Percentiles rank a stretch among this genome's conserved stretches.
Evolutionary conservation across 1,139 yeast species (phyloP).

Genomic region (Zygotorulaspora mrakii): DNA sequence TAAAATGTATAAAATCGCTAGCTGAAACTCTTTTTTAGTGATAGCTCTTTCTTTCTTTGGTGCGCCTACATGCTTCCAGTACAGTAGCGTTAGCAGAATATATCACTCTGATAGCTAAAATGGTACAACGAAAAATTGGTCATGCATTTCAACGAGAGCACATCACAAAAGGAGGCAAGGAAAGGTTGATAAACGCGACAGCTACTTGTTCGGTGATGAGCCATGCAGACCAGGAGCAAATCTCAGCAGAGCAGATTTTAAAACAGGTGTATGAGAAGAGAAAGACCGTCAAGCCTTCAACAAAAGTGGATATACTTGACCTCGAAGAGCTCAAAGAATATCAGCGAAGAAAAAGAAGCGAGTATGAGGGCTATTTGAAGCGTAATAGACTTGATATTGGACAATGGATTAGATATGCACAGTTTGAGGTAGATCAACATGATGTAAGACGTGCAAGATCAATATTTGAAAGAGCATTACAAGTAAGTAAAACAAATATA

Average conservation of each 20-base stretch:
- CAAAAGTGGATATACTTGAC: conserved; percentile 62
- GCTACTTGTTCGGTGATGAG: too few relatives aligned
- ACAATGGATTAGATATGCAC: conserved; percentile 92
- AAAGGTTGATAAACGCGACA: neutral
- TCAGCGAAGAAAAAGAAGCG: conserved; percentile 73
- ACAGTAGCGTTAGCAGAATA: too few relatives aligned
- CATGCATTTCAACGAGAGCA: too few relatives aligned
- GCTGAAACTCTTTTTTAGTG: too few relatives aligned
- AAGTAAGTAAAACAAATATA: conserved; percentile 67
- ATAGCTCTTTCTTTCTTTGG: too few relatives aligned
- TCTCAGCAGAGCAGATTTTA: conserved; percentile 54
- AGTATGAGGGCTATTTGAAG: conserved; percentile 80
- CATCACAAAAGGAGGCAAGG: neutral
- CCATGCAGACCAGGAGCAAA: conserved; percentile 37
- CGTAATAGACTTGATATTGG: conserved; percentile 76
- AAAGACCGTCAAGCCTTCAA: conserved; percentile 42
- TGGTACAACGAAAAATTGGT: too few relatives aligned
- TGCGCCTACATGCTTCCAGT: too few relatives aligned
- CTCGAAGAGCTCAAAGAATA: conserved; percentile 72
- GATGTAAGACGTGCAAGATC: conserved; percentile 81
- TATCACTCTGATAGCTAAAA: too few relatives aligned
- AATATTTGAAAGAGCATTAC: conserved; percentile 81
- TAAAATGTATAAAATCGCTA: too few relatives aligned
- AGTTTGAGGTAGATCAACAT: conserved; percentile 77
- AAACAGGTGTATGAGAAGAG: conserved; percentile 52